Base-by-base conservation (phyloP, 441 rosid genomes). In the Macaranga tanarius region DNA sequence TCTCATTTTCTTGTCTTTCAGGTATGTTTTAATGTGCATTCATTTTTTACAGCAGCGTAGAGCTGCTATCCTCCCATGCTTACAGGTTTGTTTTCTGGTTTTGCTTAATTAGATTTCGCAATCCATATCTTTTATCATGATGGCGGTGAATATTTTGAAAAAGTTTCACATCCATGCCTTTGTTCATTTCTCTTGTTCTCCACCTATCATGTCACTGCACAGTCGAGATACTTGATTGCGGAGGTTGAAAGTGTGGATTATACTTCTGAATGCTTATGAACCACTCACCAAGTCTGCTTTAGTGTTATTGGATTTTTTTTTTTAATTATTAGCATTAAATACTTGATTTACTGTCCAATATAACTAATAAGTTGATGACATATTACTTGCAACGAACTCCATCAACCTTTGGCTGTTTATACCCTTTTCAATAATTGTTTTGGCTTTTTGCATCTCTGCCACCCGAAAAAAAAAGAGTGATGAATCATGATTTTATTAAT, bases 11-110 rank as follows among this genome's bases (percentile, higher is more conserved):
- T 78, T 59, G n/a, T 16, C 20, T 81, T 81, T 74, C 91, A 90
- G 95, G 84, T 88, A 88, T 77, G 95, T 90, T 62, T 75, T 90
- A 72, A 88, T 90, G 96, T 90, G 99, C 84, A 95, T 95, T 81
- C 94, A 92, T 79, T 95, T 89, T 85, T 76, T 95, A 82, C 99
- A 95, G 82, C 90, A 58, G 73, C 90, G 99, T 38, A 85, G 88
- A 56, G 97, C 97, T 20, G 88, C 96, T 59, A 88, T 95, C 65
- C 97, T 95, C 74, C 99, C 99, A 25, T 95, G 96, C 82, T 89
- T 95, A 79, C 99, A 95, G 96, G 99, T 89, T n/a, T 63, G 69
- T 62, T 23, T 61, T 65, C 5, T 13, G 48, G 47, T 55, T 64
- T 69, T 73, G 64, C 59, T 47, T 16, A 31, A 62, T 58, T 55